Evolutionary conservation across 441 rosid species (phyloP).

Genomic region (Gossypium lobatum): DNA sequence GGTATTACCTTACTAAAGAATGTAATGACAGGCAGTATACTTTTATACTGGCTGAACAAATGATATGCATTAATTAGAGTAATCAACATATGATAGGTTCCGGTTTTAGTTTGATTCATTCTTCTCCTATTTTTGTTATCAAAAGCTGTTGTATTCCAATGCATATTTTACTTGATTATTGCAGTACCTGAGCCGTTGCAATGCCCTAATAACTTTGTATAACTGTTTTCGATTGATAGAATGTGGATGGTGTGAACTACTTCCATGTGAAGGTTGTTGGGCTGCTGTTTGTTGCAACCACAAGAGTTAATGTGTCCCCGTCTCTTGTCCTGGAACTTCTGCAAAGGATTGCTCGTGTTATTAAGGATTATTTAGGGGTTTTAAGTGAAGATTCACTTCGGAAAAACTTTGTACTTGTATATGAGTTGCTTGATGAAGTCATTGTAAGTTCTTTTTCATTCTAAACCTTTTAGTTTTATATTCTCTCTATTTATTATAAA

Average conservation of each 20-base stretch:
- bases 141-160: not conserved
- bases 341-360: conserved; percentile 90
- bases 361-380: conserved; percentile 91
- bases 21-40: conserved; percentile 9
- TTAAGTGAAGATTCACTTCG: conserved; percentile 87
- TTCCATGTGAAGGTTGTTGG: conserved; percentile 79
- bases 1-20: conserved; percentile 43
- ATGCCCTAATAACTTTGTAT: not conserved
- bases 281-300: conserved; percentile 80
- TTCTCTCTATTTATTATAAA: not conserved
- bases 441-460: conserved; percentile 51
- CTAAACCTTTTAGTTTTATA: not conserved
- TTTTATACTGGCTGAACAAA: not conserved
- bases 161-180: not conserved
- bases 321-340: conserved; percentile 93
- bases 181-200: not conserved
- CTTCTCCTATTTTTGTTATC: too few relatives aligned
- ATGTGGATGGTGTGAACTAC: conserved; percentile 81
- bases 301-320: conserved; percentile 81
- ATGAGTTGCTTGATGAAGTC: conserved; percentile 92
- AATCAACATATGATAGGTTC: not conserved
- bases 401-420: conserved; percentile 89
- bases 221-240: conserved; percentile 27
- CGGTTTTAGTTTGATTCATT: too few relatives aligned
- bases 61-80: not conserved